phyloP scores from a whole-genome alignment of 2,329 filamentous ascomycete genomes.

The Botrytis tulipae region DNA sequence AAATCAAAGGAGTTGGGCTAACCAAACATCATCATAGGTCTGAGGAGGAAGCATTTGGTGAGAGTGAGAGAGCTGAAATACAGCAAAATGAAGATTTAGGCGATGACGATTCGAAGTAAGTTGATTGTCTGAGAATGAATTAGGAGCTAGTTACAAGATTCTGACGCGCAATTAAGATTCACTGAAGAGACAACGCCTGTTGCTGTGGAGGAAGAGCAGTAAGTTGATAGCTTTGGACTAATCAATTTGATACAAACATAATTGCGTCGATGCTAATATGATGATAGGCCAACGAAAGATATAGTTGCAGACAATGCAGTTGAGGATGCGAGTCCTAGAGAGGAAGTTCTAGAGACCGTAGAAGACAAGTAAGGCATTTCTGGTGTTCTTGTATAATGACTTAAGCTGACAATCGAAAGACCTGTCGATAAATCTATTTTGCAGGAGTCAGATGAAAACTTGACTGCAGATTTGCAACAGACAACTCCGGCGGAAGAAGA shows the following conservation, averaged over 20 bases:
- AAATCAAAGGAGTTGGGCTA: neutral
- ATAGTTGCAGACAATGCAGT: neutral
- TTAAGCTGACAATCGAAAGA: neutral
- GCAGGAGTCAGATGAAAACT: neutral
- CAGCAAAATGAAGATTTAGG: neutral
- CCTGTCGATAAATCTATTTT: neutral
- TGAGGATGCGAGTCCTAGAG: neutral
- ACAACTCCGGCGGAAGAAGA: neutral
- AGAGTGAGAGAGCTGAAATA: neutral
- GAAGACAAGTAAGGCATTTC: neutral
- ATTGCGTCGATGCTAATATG: neutral
- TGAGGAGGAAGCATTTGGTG: neutral
- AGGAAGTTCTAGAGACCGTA: neutral
- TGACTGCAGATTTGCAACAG: neutral
- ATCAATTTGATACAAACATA: accelerated
- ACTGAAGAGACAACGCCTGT: neutral
- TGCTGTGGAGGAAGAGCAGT: neutral
- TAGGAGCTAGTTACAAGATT: neutral
- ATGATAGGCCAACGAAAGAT: neutral
- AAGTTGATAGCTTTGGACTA: neutral
- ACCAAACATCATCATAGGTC: neutral
- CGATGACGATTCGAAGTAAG: neutral
- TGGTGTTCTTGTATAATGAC: neutral
- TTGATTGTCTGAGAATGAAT: neutral
- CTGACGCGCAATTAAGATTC: neutral